Base-by-base conservation (phyloP, 108 stramenopile genomes). In the Schizochytrium sp. region DNA sequence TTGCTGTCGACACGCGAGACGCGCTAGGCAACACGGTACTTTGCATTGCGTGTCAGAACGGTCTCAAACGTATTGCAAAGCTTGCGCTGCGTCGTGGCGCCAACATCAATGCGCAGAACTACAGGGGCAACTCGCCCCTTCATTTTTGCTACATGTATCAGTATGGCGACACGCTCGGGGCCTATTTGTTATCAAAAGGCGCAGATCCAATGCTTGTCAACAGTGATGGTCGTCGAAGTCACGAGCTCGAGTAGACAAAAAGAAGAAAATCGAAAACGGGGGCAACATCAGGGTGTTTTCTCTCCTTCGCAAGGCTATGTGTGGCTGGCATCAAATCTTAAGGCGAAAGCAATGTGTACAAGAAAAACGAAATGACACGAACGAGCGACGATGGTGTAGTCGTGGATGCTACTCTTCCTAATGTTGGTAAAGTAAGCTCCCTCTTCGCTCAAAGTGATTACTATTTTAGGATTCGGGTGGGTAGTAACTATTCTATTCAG, bases 1-100 rank as follows among this genome's bases (percentile, higher is more conserved):
- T 95, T 5, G 93, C 94, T 4, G 88, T 91, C 0, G 91, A 95
- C 47, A 91, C 92, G n/a, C 89, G 95, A 12, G 95, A 96, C 89
- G 60, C 89, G 6, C 89, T 92, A 48, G 95, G 95, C 21, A 96
- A 95, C 87, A 94, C 93, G 12, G 88, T 96, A 0, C 60, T 95
- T 4, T 58, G 89, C 23, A 89, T 95, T 16, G 94, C 93, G 19
- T 93, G 93, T 72, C 95, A 96, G 88, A 95, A 95, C 87, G 95
- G 95, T 18, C 92, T 92, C 57, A 95, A 95, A 72, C 63, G 94
- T 4, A 93, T 94, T 29, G 89, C 92, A 10, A 96, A 96, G 93
- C 87, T 90, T 25, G 91, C 93, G 18, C 87, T 94, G 58, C 91
- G 94, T 25, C 76, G 91, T 41, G 94, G 94, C 47, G 92, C 92